Evolutionary conservation across 805 yeast genomes (phyloP), one percentile per base, ranked within the genome.

Genomic region (Blastobotrys attinorum): DNA sequence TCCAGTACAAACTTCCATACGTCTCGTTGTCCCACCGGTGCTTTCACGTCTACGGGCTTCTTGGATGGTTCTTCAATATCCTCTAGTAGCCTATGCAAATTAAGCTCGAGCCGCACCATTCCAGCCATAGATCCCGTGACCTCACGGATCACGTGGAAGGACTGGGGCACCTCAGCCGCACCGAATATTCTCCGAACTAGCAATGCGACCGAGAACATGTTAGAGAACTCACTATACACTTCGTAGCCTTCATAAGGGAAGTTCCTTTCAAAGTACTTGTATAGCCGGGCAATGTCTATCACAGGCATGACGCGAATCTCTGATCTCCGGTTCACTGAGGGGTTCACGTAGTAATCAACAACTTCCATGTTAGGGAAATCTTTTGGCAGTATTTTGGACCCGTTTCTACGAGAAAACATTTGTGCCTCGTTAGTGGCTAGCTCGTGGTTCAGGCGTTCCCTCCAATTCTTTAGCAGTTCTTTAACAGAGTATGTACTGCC

Each of bases 351-450:
- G 22, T 33, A 45, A 11, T 25, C 25, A 7, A 48, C 31, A 8
- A 48, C 37, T 17, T 41, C 46, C 2, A 31, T 15, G 4, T 37
- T 22, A 11, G 58, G 58, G 42, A 53, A 53, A 3, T 25, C 32
- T 1, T 22, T 29, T 10, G 54, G 50, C 3, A 55, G 11, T 1
- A 27, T 23, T 16, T 22, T 29, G 15, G 45, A 17, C 25, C 33
- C 33, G 22, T 47, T 45, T 22, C 38, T 45, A 11, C 40, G 39
- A 15, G 54, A 45, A 43, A 42, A 56, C 10, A 41, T 43, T 17
- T 47, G 42, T 20, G 44, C 47, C 35, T 57, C 55, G 20, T 37
- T 37, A 2, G 57, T 42, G 8, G 23, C 37, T n/a, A 59, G 49
- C 44, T 59, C 61, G 7, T 43, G 40, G 2, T 20, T 22, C 10